A percentile compares a stretch with the other conserved stretches of the same genome.
These are phyloP conservation scores for Ophiostoma sp. DNA, from an alignment of 2,329 filamentous ascomycete genomes.

Conservation along the genomic window DNA sequence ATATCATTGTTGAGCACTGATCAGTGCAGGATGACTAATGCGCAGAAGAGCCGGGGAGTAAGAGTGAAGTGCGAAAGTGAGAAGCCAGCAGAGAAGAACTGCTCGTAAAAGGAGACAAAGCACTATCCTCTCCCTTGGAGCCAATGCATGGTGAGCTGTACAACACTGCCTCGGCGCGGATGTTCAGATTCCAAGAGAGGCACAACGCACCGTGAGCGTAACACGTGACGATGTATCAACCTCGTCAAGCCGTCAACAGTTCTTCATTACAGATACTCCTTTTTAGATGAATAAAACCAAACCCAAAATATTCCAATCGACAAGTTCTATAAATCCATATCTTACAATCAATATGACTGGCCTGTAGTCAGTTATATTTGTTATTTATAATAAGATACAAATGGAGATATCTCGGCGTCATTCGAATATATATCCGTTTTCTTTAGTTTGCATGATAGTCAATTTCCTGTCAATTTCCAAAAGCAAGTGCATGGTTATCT, in stretches of 20 bases:
- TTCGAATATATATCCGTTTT: neutral
- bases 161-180: constrained; percentile 4
- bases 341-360: neutral
- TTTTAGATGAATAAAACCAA: neutral
- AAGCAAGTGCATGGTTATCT: neutral
- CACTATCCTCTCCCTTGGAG: neutral
- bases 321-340: neutral
- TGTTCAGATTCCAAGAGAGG: no score
- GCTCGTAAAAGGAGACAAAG: neutral
- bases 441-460: neutral
- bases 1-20: neutral
- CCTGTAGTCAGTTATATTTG: no score
- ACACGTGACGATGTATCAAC: neutral
- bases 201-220: neutral
- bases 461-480: neutral
- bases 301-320: no score
- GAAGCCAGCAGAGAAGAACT: no score
- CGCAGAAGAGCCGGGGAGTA: neutral
- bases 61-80: neutral
- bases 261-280: neutral
- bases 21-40: neutral
- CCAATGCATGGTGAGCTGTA: constrained; percentile 7
- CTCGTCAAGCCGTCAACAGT: neutral
- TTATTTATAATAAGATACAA: neutral
- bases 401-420: constrained; percentile 11